Conservation (phyloP, 768 basidiomycete genomes). For the Daedalea quercina region DNA sequence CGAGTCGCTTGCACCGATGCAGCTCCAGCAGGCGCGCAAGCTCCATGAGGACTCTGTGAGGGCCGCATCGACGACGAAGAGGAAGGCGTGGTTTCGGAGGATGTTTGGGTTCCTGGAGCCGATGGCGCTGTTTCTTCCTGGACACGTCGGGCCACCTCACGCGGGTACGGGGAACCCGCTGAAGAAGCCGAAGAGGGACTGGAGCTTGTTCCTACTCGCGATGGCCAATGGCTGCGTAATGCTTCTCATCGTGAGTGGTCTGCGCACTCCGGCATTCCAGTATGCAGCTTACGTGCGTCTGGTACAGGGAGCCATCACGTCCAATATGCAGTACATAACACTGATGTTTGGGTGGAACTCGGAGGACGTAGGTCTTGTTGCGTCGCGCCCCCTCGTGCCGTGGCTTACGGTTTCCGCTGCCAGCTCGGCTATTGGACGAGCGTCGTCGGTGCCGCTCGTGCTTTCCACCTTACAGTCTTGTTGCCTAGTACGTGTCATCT, state of each 20-base stretch:
- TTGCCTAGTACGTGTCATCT: conserved; percentile 48
- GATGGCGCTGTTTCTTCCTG: conserved; percentile 57
- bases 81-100: conserved; percentile 31
- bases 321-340: conserved; percentile 61
- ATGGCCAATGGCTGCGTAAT: conserved; percentile 41
- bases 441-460: conserved; percentile 44
- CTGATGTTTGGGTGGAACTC: conserved; percentile 60
- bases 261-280: not conserved
- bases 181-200: conserved; percentile 43
- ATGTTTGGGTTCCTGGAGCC: conserved; percentile 65
- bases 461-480: conserved; percentile 45
- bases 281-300: not conserved
- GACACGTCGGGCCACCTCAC: conserved; percentile 18
- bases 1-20: conserved; percentile 59
- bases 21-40: conserved; percentile 35
- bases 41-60: conserved; percentile 30
- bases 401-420: not conserved
- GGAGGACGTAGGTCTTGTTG: conserved; percentile 40
- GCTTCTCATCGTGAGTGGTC: conserved; percentile 38
- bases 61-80: conserved; percentile 11
- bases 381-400: not conserved
- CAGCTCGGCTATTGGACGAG: conserved; percentile 76
- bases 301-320: conserved; percentile 46
- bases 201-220: conserved; percentile 57
- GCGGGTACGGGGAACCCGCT: conserved; percentile 27